Evolutionary conservation across 1,284 basidiomycete genomes (phyloP), one percentile per base, ranked within the genome.

Genomic region (Polyporus tsugae): DNA sequence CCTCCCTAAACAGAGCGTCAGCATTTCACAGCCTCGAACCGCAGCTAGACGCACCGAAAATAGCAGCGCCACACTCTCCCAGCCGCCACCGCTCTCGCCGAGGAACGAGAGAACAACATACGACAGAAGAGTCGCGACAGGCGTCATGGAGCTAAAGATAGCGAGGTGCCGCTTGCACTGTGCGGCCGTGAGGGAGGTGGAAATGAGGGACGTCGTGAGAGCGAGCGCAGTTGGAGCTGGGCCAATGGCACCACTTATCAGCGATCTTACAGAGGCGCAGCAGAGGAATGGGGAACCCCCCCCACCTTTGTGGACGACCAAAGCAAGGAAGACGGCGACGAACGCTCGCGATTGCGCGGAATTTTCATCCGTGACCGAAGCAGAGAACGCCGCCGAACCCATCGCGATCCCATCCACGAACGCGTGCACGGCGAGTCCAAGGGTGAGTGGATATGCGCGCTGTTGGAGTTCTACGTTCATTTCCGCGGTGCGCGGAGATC

Each of bases 401-500:
- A 98, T 82, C 1, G 95, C 95, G 66, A 97, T 89, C 1, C 96
- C 96, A 79, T 98, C 96, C 0, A 95, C 93, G 39, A 96, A 83
- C 2, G 91, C 94, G 77, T 98, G 96, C 46, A 96, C 87, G 44
- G 95, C 86, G 57, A 98, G 82, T 0, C 96, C 96, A 6, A 97
- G 79, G 0, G 95, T 95, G 46, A 96, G 85, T 57, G 94, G 89
- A 69, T 93, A 86, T 15, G 87, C 88, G 55, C 74, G 80, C 72
- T 66, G 67, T 42, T 64, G 75, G 65, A 71, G 65, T 19, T 69
- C 73, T 22, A 53, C 41, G 52, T 67, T 72, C 1, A 64, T 61
- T 10, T 15, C 29, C 19, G 57, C 36, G 22, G 65, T 9, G 55
- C 22, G 15, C 22, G 62, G 60, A 33, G 25, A 19, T 25, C 49